Conservation (phyloP, 495 filamentous ascomycete genomes). For the Trichocladium uniseriatum region DNA sequence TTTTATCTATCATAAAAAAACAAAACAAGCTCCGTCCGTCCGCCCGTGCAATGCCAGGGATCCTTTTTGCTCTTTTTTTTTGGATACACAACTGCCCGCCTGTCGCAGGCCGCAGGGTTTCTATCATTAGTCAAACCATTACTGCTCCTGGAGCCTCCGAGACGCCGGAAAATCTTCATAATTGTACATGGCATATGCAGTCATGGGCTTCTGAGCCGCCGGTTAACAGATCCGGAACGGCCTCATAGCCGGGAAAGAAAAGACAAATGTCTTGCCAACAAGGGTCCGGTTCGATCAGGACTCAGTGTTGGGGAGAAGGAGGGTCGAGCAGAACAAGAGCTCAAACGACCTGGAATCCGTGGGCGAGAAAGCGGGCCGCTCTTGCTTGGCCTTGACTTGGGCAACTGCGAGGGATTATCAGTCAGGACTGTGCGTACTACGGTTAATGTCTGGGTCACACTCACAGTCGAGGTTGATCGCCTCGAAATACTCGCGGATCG, state of each 20-base stretch:
- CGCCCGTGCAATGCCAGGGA: too few species aligned
- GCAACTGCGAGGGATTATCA: conserved; percentile 18
- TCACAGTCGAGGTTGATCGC: conserved; percentile 51
- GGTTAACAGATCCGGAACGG: background rate
- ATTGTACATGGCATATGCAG: conserved; percentile 5
- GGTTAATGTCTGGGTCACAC: conserved; percentile 17
- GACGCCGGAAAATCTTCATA: background rate
- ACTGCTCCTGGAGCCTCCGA: background rate
- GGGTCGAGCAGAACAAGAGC: conserved; percentile 52
- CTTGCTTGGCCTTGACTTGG: conserved; percentile 31
- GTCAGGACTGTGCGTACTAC: background rate
- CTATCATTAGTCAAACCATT: conserved; percentile 7
- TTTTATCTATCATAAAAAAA: conserved; percentile 4
- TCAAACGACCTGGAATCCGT: conserved; percentile 59
- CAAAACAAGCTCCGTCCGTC: background rate
- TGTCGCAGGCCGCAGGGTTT: background rate
- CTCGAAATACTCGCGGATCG: conserved; percentile 51
- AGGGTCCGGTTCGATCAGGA: background rate
- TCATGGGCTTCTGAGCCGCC: background rate
- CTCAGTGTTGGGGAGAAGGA: conserved; percentile 41
- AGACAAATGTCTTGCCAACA: background rate
- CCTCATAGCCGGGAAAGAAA: background rate
- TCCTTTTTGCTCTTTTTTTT: too few species aligned
- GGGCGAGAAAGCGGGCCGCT: conserved; percentile 49
- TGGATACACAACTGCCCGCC: background rate